Conservation (phyloP, 1,139 yeast species). For the Zygoascus hellenicus region DNA sequence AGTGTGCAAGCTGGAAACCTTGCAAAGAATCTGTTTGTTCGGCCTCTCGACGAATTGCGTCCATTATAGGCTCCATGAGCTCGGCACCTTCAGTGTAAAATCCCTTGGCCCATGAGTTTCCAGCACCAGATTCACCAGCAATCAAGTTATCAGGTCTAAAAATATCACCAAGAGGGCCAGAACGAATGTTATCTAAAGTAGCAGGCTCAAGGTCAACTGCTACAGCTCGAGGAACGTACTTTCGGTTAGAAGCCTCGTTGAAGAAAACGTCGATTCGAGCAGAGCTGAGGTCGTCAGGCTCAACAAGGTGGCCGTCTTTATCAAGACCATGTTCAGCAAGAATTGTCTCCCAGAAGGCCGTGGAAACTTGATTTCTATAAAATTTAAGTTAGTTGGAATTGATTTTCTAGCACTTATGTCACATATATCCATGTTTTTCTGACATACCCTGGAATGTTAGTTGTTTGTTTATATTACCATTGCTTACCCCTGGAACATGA, state of each 20-base stretch:
- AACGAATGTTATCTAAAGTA: constrained; percentile 40
- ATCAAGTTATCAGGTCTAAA: constrained; percentile 44
- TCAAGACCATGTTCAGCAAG: constrained; percentile 63
- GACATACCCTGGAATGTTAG: constrained; percentile 15
- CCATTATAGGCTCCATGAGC: constrained; percentile 42
- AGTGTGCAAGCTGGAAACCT: constrained; percentile 45
- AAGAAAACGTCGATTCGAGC: constrained; percentile 31
- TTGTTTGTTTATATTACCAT: not conserved
- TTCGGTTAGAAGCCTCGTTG: constrained; percentile 35
- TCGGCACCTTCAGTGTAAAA: constrained; percentile 45
- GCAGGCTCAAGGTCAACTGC: constrained; percentile 44
- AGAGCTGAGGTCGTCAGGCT: constrained; percentile 31
- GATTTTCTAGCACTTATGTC: not conserved
- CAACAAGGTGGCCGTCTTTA: constrained; percentile 41
- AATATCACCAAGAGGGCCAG: constrained; percentile 39
- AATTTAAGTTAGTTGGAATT: constrained; percentile 5
- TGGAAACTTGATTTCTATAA: constrained; percentile 58
- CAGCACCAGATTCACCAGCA: constrained; percentile 42
- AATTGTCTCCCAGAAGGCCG: constrained; percentile 67
- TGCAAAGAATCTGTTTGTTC: constrained; percentile 41
- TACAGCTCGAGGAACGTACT: constrained; percentile 44
- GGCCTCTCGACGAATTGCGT: constrained; percentile 43
- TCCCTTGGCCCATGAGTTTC: constrained; percentile 48
- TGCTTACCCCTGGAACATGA: not conserved
- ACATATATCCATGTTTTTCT: not conserved